phyloP scores from a whole-genome alignment of 2,329 filamentous ascomycete genomes.

The Calonectria montana region DNA sequence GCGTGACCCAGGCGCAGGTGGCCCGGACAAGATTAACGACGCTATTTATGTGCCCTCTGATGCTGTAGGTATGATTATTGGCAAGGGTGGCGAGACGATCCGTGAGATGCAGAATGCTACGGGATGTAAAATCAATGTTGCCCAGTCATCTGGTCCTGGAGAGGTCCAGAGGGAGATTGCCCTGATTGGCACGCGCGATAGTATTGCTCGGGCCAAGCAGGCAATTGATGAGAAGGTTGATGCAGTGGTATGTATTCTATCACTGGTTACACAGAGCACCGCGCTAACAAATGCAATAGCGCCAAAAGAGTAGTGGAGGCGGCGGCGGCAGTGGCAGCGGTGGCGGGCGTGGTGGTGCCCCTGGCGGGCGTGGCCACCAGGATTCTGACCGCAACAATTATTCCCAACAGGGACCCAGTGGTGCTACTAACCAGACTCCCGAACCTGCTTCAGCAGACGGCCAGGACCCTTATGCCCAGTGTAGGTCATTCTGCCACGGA shows the following conservation, averaged over 20 bases:
- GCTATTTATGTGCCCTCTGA: conserved; percentile 89
- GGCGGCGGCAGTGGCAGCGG: conserved; percentile 36
- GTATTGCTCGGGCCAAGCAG: conserved; percentile 83
- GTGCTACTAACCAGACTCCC: conserved; percentile 55
- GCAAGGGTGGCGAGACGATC: conserved; percentile 93
- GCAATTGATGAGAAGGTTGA: conserved; percentile 95
- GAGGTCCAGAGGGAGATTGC: conserved; percentile 89
- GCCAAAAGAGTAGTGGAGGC: conserved; percentile 64
- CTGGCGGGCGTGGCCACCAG: conserved; percentile 58
- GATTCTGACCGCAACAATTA: conserved; percentile 67
- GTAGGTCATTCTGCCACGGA: conserved; percentile 57
- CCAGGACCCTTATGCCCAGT: conserved; percentile 80
- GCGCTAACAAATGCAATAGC: conserved; percentile 53
- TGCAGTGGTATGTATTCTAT: conserved; percentile 74
- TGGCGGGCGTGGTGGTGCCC: conserved; percentile 54
- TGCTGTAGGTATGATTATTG: conserved; percentile 95
- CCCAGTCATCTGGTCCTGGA: conserved; percentile 79
- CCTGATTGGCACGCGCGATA: conserved; percentile 80
- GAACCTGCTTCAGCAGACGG: conserved; percentile 61
- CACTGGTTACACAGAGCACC: neutral
- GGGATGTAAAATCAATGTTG: conserved; percentile 95
- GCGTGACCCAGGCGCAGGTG: conserved; percentile 51
- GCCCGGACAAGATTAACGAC: conserved; percentile 80
- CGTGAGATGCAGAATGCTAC: conserved; percentile 91
- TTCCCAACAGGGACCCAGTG: conserved; percentile 58